Evolutionary conservation across 2,329 filamentous ascomycete species (phyloP), one percentile per base, ranked within the genome.

Genomic region (Venturia oleaginea): DNA sequence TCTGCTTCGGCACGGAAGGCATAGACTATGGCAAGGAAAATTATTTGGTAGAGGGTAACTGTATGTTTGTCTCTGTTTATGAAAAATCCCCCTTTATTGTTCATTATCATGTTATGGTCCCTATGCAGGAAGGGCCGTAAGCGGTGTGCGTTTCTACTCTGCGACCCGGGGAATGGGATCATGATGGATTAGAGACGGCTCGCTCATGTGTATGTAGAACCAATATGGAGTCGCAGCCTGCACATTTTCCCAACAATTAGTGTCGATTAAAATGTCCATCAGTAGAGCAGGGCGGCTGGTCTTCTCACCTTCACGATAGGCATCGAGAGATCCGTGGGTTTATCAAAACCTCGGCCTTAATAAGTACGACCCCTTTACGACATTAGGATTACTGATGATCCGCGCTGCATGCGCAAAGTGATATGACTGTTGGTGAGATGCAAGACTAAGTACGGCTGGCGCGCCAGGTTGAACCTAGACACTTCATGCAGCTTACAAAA

Each of bases 11-110:
- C 51, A 34, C 13, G 30, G 27, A 55, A 34, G 48, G 51, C 51
- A 32, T 55, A 55, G 51, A 55, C 30, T 34, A 55, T 19, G 51
- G 51, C 30, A 34, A 34, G 51, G 51, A 55, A 55, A 55, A 34
- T 34, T 55, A 19, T n/a, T 22, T 15, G 51, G 51, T 55, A n/a
- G 51, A 27, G 15, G 27, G 51, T 22, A 32, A 6, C 27, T 55
- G 51, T 34, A 55, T 32, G 51, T 13, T 27, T 34, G 27, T 34
- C n/a, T 19, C 19, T 34, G 48, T 32, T 54, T 54, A 4, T 54
- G 48, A 19, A 22, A 30, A 30, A 30, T 54, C 7, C 17, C 46
- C 19, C n/a, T 30, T 43, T n/a, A 4, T 43, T 22, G 2, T 54
- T 32, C 24, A 34, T 57, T n/a, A 19, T 27, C 30, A 57, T 19